Base-by-base conservation (phyloP, 2,329 filamentous ascomycete species). In the Scedosporium apiospermum region DNA sequence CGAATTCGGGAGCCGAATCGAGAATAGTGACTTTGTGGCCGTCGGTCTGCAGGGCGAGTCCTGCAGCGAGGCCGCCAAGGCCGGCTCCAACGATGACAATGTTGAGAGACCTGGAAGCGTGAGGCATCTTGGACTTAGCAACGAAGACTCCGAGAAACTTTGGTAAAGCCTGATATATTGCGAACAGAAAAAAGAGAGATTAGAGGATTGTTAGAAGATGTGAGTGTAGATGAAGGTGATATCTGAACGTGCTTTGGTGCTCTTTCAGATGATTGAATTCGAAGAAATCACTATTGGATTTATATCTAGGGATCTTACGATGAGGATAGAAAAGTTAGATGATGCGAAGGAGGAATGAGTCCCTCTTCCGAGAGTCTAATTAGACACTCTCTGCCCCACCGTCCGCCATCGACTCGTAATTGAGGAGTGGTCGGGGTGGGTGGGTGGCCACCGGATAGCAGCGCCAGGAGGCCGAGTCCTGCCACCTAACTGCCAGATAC, bases 1-100 rank as follows among this genome's bases (percentile, higher is more conserved):
- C 63, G 58, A 68, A 67, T 46, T 66, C 66, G 18, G 64, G 62
- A 6, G 60, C 65, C 6, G 64, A 61, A 27, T 68, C 67, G 60
- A 68, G 23, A 53, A 68, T 60, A 23, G 62, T 65, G 10, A 68
- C 67, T 26, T 60, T 62, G 27, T 67, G 67, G 38, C 67, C 67
- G 10, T 67, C 66, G 6, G 61, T 65, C 61, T 63, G 63, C 12
- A 67, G 63, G 6, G 66, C 67, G 18, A 68, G 57, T 44, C 61
- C 63, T 18, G 66, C 58, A 10, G 65, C 64, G 12, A 67, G 65
- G 9, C 63, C 63, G n/a, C 63, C 62, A 23, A 63, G 26, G 21
- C 62, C 65, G 7, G 64, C 66, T n/a, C 66, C 65, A 26, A 67
- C 64, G 30, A 67, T 58, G 23, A 68, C 58, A 18, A 68, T 61